phyloP scores from a whole-genome alignment of 2,329 filamentous ascomycete species.

The Talaromyces sp. region DNA sequence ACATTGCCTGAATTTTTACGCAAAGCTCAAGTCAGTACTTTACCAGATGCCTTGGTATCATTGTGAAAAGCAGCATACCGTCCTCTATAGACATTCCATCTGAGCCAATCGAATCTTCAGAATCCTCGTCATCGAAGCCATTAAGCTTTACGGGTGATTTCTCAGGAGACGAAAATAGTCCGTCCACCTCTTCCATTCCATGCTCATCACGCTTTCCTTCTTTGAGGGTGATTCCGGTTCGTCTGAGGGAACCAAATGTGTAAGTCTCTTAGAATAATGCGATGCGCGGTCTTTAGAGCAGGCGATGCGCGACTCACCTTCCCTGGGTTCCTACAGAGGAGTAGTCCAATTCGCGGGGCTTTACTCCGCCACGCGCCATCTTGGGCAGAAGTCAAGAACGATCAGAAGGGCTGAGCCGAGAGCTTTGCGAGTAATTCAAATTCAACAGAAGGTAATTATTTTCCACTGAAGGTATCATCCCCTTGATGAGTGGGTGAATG shows the following conservation, averaged over 20 bases:
- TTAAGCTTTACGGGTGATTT: constrained; percentile 54
- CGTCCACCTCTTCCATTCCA: constrained; percentile 85
- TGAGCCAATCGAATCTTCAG: constrained; percentile 55
- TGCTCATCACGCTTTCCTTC: constrained; percentile 86
- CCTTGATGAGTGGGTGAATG: background rate
- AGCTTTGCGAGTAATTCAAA: background rate
- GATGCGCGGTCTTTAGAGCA: constrained; percentile 1
- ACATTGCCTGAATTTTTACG: constrained; percentile 38
- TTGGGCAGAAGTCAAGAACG: constrained; percentile 20
- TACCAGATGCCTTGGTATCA: background rate
- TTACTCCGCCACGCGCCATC: constrained; percentile 44
- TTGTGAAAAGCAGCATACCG: constrained; percentile 49
- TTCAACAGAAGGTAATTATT: background rate
- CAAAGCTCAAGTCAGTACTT: constrained; percentile 7
- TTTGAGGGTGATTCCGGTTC: constrained; percentile 82
- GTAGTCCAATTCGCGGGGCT: constrained; percentile 51
- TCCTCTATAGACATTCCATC: constrained; percentile 66
- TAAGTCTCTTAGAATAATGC: constrained; percentile 15
- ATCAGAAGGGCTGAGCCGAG: background rate
- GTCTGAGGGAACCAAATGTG: constrained; percentile 56
- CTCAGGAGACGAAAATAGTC: constrained; percentile 84
- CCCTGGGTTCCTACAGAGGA: constrained; percentile 52
- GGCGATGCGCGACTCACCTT: constrained; percentile 39
- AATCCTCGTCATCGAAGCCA: constrained; percentile 34
- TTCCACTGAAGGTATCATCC: background rate